Base-by-base conservation (phyloP, 2,329 filamentous ascomycete species). In the Aspergillus sclerotialis region DNA sequence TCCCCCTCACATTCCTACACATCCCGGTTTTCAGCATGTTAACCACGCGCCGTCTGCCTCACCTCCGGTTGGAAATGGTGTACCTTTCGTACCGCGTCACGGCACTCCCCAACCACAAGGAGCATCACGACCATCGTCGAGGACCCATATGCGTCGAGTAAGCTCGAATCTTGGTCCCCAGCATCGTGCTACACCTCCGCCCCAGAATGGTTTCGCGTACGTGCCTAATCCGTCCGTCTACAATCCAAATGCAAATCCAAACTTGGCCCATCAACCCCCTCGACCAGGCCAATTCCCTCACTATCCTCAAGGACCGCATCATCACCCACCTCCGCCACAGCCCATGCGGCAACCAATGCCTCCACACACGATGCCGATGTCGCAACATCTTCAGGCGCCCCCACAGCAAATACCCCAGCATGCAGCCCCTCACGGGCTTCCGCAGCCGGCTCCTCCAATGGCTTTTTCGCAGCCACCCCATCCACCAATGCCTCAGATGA, bases 211-310 rank as follows among this genome's bases (percentile, higher is more conserved):
- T 35, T 94, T 84, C 60, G 76, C 83, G 3, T 95, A 88, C 56
- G 86, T 93, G 70, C 80, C 84, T 3, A 88, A 92, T 43, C 84
- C 84, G 25, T 78, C 84, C 21, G 86, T 94, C 48, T 94, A 94
- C 63, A 86, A 87, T 50, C 78, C 78, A 7, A 82, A 73, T 43
- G 62, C 69, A 32, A 62, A 68, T 36, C 49, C 53, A 32, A 55
- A 52, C 38, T 64, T 67, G 45, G 72, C 70, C 55, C 67, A 65
- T 13, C 61, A 64, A 36, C 51, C 53, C 29, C 57, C 55, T 13
- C 64, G 67, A 28, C 67, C 68, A 26, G 46, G 45, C n/a, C 60
- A 62, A 38, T 68, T 64, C 50, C 53, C 56, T 27, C 61, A 60
- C 37, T 62, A 53, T 30, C 53, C 40, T 14, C 60, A 61, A 42